Evolutionary conservation across 257 asterid genomes (phyloP), one percentile per base, ranked within the genome.

Genomic region (Scutellaria galericulata): DNA sequence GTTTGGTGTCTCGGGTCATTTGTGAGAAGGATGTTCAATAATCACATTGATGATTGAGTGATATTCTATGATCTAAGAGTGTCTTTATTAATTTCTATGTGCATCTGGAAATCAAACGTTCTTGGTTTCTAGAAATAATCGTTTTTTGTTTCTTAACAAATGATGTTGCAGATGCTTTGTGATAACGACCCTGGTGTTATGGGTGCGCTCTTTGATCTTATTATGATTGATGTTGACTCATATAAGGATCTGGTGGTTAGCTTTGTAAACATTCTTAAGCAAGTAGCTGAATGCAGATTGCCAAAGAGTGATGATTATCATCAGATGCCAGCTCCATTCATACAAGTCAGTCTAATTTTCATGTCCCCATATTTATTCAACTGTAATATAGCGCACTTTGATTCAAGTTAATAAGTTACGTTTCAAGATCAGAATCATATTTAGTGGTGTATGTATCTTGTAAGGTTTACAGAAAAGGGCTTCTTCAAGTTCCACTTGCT

Each of bases 271-370:
- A 87, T 91, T 83, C 97, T 91, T 50, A 89, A 91, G 83, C 97
- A 91, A 86, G 84, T 91, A 27, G 18, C 18, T 18, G 0, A 0
- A 18, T 18, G 18, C 18, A 18, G 89, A 66, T 73, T 91, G 58
- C 97, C 97, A 44, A 91, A 91, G 84, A 89, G 83, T 75, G 89
- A 87, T 70, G 97, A 91, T 74, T 91, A 87, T 72, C 97, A 91
- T 86, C 96, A 89, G 81, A 87, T 82, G 92, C 94, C 97, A 66
- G 96, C 97, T 69, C 97, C 96, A 44, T 91, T 91, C 82, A 84
- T 91, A 78, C 97, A 91, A 94, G 97, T 84, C 37, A 42, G 55
- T 46, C 14, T 72, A 42, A 12, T 18, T 35, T 51, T 9, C 22
- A 15, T 37, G n/a, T 27, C 2, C 39, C 53, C 50, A 66, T 48